A percentile compares a stretch with the other conserved stretches of the same genome.
Conservation (phyloP, 176 grass and related monocot species). For the Lolium rigidum region DNA sequence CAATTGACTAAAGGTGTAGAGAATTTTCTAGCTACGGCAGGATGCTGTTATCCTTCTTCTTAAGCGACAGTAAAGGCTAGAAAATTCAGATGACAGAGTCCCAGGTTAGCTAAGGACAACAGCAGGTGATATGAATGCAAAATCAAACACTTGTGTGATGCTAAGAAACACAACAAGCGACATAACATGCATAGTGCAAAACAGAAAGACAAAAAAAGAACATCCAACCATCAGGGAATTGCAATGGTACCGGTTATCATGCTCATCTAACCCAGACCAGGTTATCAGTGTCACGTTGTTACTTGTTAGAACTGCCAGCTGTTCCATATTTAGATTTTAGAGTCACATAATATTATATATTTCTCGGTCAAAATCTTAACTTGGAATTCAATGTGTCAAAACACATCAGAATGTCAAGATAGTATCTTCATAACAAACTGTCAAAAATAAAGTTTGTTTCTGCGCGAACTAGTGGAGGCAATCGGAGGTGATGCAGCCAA, state of each 20-base stretch:
- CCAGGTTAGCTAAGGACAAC: neutral
- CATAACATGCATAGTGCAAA: neutral
- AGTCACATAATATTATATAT: neutral
- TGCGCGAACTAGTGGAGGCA: neutral
- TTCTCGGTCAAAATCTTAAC: neutral
- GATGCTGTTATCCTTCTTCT: slow-evolving; percentile 1
- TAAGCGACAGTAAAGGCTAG: neutral
- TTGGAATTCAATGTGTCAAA: neutral
- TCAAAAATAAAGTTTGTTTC: neutral
- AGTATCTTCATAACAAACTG: neutral
- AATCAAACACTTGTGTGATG: slow-evolving; percentile 1
- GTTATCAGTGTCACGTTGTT: neutral
- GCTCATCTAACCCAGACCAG: neutral
- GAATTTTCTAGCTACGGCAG: neutral
- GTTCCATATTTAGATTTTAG: slow-evolving; percentile 2
- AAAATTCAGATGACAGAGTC: neutral
- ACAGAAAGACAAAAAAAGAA: neutral
- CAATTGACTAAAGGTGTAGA: neutral
- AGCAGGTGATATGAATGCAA: neutral
- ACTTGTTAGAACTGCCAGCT: neutral
- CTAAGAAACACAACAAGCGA: neutral
- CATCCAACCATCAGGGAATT: neutral
- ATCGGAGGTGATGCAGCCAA: neutral
- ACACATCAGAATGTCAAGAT: neutral
- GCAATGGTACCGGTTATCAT: neutral